phyloP scores from a whole-genome alignment of 768 basidiomycete genomes.

The Tylopilus plumbeoviolaceoides region DNA sequence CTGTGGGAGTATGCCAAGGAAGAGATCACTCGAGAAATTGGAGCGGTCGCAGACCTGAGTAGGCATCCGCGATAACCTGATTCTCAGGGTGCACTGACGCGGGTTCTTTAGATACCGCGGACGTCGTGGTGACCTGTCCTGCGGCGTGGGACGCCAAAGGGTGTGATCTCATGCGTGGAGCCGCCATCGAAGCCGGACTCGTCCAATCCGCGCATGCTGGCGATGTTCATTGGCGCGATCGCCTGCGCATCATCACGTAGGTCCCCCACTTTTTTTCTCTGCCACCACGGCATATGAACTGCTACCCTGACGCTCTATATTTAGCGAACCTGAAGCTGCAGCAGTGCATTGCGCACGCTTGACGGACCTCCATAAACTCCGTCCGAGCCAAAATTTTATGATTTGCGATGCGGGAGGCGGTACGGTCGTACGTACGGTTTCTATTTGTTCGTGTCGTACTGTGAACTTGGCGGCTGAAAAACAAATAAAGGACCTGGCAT shows the following conservation, averaged over 20 bases:
- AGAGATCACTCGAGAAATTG: slow-evolving; percentile 84
- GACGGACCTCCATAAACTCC: slow-evolving; percentile 74
- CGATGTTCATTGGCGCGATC: slow-evolving; percentile 74
- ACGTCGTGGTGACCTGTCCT: slow-evolving; percentile 84
- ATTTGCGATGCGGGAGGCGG: slow-evolving; percentile 92
- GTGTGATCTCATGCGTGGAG: slow-evolving; percentile 81
- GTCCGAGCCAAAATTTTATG: slow-evolving; percentile 80
- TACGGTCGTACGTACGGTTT: slow-evolving; percentile 49
- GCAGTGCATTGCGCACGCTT: slow-evolving; percentile 85
- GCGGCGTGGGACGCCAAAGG: slow-evolving; percentile 90
- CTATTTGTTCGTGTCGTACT: not conserved
- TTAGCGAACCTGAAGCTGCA: slow-evolving; percentile 75
- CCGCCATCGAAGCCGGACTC: slow-evolving; percentile 76
- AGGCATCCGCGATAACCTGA: slow-evolving; percentile 21
- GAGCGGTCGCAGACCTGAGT: slow-evolving; percentile 83
- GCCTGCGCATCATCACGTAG: slow-evolving; percentile 77
- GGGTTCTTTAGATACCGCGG: slow-evolving; percentile 60
- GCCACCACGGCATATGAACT: not conserved
- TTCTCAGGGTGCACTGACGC: not conserved
- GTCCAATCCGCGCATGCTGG: slow-evolving; percentile 69
- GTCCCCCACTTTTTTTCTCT: slow-evolving; percentile 1
- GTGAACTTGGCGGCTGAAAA: slow-evolving; percentile 1
- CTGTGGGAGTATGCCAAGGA: slow-evolving; percentile 87
- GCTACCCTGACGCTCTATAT: slow-evolving; percentile 8
- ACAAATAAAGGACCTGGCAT: slow-evolving; percentile 38